Evolutionary conservation across 2,329 filamentous ascomycete species (phyloP).

Genomic region (Colletotrichum chlorophyti): DNA sequence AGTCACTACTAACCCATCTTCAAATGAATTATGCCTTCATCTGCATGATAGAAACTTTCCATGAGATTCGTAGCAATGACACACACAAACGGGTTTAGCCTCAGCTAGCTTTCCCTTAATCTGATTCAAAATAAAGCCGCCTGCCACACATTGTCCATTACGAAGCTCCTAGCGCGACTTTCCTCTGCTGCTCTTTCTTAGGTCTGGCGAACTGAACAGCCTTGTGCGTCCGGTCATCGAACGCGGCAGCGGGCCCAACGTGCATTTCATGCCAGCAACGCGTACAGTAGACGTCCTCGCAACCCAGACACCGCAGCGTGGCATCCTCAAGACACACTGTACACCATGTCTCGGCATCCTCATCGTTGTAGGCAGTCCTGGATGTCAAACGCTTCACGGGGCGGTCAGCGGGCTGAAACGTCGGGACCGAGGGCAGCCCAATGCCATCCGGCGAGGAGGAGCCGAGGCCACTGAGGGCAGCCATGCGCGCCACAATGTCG

Average conservation of each 20-base stretch:
- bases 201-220: slow-evolving; percentile 64
- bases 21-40: no score
- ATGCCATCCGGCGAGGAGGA: slow-evolving; percentile 35
- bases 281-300: slow-evolving; percentile 78
- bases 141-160: no score
- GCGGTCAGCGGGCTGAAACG: slow-evolving; percentile 52
- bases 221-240: slow-evolving; percentile 73
- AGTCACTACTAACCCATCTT: no score
- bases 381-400: slow-evolving; percentile 46
- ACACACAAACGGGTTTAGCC: no score
- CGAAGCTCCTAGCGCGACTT: slow-evolving; percentile 45
- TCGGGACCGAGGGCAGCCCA: slow-evolving; percentile 57
- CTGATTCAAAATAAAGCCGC: no score
- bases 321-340: slow-evolving; percentile 83
- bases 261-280: slow-evolving; percentile 86
- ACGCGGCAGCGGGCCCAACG: slow-evolving; percentile 69
- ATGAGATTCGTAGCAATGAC: no score
- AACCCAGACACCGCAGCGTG: slow-evolving; percentile 74
- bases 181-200: slow-evolving; percentile 39
- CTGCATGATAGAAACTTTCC: no score
- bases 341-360: slow-evolving; percentile 80
- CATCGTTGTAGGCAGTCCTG: slow-evolving; percentile 63
- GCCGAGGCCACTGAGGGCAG: slow-evolving; percentile 52
- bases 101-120: no score
- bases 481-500: slow-evolving; percentile 59